Conservation (phyloP, 345 rosid species). For the Conringia planisiliqua region DNA sequence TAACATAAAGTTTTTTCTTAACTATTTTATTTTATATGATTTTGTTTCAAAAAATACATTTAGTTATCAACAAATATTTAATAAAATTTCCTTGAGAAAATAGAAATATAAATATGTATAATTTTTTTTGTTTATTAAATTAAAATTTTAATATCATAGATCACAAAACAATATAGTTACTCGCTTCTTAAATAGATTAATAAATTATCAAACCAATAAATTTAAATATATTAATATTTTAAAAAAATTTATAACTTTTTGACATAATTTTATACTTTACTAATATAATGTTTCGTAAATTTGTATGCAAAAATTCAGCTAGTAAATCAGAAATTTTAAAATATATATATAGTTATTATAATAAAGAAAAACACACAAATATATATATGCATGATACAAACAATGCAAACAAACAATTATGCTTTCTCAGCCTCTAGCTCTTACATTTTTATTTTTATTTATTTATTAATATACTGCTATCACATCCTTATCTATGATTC, state of each 20-base stretch:
- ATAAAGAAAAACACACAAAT: not conserved
- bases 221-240: no score
- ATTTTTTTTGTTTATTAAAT: no score
- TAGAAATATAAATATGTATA: no score
- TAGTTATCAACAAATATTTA: no score
- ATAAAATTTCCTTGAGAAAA: no score
- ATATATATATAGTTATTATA: not conserved
- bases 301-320: not conserved
- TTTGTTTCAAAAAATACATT: no score
- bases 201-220: no score
- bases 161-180: no score
- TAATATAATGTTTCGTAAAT: not conserved
- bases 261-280: not conserved
- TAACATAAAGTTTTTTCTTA: no score
- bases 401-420: not conserved
- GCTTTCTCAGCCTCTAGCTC: not conserved
- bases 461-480: not conserved
- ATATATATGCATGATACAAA: not conserved
- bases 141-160: no score
- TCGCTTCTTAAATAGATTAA: no score
- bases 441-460: not conserved
- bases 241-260: not conserved
- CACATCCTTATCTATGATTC: constrained; percentile 22
- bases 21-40: no score
- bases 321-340: not conserved